Conservation (phyloP, 2,329 filamentous ascomycete genomes). For the Cytospora piceae region DNA sequence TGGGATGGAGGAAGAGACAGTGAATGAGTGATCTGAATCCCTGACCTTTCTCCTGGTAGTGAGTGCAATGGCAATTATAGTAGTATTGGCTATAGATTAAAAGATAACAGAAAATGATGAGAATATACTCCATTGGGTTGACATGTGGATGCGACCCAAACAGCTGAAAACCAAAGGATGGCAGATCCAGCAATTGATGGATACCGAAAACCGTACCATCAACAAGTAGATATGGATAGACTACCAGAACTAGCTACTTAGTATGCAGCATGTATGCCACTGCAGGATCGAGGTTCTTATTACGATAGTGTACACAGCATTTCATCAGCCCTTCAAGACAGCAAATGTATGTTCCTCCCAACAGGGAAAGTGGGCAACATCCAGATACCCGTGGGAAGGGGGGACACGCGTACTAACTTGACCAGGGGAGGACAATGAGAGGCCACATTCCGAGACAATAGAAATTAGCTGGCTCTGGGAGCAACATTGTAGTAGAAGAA, state of each 20-base stretch:
- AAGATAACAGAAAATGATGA: not conserved
- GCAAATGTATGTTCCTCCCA: not conserved
- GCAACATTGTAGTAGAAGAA: not conserved
- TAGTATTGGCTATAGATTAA: not conserved
- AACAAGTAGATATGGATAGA: not conserved
- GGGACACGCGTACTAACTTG: not conserved
- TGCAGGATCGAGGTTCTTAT: not conserved
- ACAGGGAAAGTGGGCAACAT: conserved; percentile 12
- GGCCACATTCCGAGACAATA: conserved; percentile 12
- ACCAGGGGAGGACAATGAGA: conserved; percentile 1
- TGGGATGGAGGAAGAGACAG: not conserved
- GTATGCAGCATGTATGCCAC: not conserved
- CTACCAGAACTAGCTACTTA: not conserved
- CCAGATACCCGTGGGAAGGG: not conserved
- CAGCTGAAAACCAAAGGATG: not conserved
- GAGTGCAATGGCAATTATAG: too few relatives aligned
- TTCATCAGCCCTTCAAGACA: not conserved
- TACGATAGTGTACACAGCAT: not conserved
- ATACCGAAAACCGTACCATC: not conserved
- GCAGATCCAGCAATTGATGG: not conserved
- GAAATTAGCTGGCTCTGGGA: conserved; percentile 3
- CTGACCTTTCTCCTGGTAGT: too few relatives aligned
- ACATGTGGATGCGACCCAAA: not conserved
- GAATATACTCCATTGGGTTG: not conserved
- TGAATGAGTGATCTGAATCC: too few relatives aligned